Evolutionary conservation across 345 rosid species (phyloP).

Genomic region (Lepidium aucheri): DNA sequence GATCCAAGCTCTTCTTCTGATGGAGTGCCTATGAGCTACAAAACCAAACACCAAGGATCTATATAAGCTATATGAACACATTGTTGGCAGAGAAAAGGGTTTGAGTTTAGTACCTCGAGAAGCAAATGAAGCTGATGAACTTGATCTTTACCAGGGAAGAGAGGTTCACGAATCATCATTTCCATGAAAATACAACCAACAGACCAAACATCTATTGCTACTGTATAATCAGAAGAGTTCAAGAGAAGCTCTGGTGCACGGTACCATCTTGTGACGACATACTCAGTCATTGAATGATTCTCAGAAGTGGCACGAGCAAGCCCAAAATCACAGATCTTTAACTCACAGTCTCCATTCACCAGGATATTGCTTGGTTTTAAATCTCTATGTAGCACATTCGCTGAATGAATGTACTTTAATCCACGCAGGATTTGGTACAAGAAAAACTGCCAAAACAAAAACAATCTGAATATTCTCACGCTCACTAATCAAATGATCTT

Average conservation of each 20-base stretch:
- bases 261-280: slow-evolving; percentile 94
- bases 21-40: slow-evolving; percentile 85
- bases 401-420: slow-evolving; percentile 84
- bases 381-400: slow-evolving; percentile 93
- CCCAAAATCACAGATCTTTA: slow-evolving; percentile 94
- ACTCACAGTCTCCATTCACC: slow-evolving; percentile 57
- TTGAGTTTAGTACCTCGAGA: slow-evolving; percentile 51
- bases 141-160: slow-evolving; percentile 85
- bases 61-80: not conserved
- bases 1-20: slow-evolving; percentile 69
- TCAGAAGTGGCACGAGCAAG: slow-evolving; percentile 86
- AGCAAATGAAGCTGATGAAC: slow-evolving; percentile 81
- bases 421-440: slow-evolving; percentile 92
- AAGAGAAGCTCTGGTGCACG: slow-evolving; percentile 87
- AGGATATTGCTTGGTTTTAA: slow-evolving; percentile 90
- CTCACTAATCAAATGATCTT: not conserved
- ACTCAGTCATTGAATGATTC: slow-evolving; percentile 74
- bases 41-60: not conserved
- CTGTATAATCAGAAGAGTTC: slow-evolving; percentile 68
- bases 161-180: slow-evolving; percentile 63
- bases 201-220: slow-evolving; percentile 93
- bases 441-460: slow-evolving; percentile 51
- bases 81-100: not conserved
- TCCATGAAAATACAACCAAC: slow-evolving; percentile 95
- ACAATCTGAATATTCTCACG: not conserved